These are phyloP conservation scores for Xanthoconium purpureum DNA, from an alignment of 768 basidiomycete species.

Conservation along the genomic window DNA sequence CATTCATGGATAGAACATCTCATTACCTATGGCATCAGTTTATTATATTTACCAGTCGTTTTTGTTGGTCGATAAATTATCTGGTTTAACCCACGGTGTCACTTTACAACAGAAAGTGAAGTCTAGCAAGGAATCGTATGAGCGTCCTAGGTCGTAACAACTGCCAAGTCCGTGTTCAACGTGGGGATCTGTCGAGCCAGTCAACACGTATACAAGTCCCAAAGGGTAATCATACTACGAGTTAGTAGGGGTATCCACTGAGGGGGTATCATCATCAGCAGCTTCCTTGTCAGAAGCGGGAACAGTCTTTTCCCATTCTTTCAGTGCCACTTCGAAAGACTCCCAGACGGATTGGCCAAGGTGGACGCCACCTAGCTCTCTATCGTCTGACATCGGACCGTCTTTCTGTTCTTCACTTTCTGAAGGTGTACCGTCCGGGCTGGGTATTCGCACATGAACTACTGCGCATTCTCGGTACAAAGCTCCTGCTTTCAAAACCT, in stretches of 20 bases:
- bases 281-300: conserved; percentile 21
- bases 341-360: conserved; percentile 76
- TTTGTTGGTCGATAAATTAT: conserved; percentile 27
- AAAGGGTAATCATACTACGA: conserved; percentile 10
- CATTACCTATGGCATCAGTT: conserved; percentile 16
- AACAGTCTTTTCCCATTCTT: conserved; percentile 54
- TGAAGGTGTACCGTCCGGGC: conserved; percentile 19
- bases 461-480: conserved; percentile 76
- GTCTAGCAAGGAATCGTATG: conserved; percentile 1
- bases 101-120: conserved; percentile 1
- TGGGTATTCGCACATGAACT: conserved; percentile 44
- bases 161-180: neutral
- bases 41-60: conserved; percentile 27
- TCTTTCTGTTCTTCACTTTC: conserved; percentile 32
- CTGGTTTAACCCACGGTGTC: conserved; percentile 1
- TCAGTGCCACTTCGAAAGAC: conserved; percentile 63
- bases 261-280: conserved; percentile 20
- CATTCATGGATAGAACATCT: neutral
- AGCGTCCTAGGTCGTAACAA: neutral
- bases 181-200: neutral
- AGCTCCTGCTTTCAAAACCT: conserved; percentile 74
- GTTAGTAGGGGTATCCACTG: conserved; percentile 22
- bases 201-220: neutral
- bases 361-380: conserved; percentile 67
- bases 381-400: conserved; percentile 51